A percentile compares a stretch with the other conserved stretches of the same genome.
Conservation (phyloP, 225 moss, liverwort and hornwort genomes). For the Physcomitrellopsis africana region DNA sequence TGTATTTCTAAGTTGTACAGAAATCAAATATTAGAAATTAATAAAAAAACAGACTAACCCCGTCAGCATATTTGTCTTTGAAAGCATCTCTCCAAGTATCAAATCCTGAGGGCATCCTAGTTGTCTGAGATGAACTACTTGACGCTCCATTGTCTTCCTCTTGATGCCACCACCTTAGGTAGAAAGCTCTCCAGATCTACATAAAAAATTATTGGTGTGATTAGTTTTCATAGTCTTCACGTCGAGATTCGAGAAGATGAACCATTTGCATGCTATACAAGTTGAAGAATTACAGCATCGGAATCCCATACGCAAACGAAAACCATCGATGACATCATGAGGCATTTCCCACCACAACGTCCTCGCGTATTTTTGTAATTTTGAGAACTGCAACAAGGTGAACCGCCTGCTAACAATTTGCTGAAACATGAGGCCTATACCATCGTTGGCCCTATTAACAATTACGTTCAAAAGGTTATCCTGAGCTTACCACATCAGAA, state of each 20-base stretch:
- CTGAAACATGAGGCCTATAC: background rate
- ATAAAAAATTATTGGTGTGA: constrained; percentile 17
- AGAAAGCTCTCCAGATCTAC: constrained; percentile 60
- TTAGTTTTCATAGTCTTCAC: constrained; percentile 14
- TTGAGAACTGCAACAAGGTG: background rate
- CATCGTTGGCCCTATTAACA: background rate
- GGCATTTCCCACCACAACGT: background rate
- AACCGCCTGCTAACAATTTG: background rate
- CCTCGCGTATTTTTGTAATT: background rate
- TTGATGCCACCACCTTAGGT: constrained; percentile 74
- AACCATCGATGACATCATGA: background rate
- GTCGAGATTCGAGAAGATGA: constrained; percentile 8
- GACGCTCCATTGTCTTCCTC: constrained; percentile 36
- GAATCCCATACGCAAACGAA: background rate
- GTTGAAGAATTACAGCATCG: background rate
- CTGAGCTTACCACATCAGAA: constrained; percentile 59
- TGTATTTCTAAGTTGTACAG: background rate
- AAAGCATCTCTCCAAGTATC: constrained; percentile 81
- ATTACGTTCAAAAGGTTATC: background rate
- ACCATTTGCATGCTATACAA: background rate
- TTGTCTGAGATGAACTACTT: constrained; percentile 17
- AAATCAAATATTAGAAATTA: constrained; percentile 11
- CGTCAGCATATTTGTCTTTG: constrained; percentile 66
- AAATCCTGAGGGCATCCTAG: constrained; percentile 47
- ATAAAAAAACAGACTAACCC: constrained; percentile 56